Base-by-base conservation (phyloP, 2,329 filamentous ascomycete genomes). In the Seiridium cupressi region DNA sequence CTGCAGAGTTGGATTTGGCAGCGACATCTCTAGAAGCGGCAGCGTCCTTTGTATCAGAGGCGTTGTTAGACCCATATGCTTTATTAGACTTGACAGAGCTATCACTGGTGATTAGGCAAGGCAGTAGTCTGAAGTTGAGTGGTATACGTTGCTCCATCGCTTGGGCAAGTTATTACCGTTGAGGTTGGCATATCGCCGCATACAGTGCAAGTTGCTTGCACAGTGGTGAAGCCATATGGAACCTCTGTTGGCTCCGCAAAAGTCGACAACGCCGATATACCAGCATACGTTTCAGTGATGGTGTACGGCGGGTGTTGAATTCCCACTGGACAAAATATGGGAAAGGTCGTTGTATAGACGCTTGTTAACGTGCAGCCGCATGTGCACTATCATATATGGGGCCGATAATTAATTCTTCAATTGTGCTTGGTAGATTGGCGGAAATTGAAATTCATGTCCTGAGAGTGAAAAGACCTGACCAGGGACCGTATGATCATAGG, bases 151-250 rank as follows among this genome's bases (percentile, higher is more conserved):
- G 51, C 10, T 32, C 51, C 51, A 26, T 36, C 51, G 51, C 35
- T 54, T 3, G 51, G 51, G 6, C 51, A 54, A n/a, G 51, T 54
- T 34, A 54, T 54, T n/a, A 42, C 35, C 4, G 51, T 54, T 5
- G 51, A 40, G 35, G 42, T 44, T 5, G 51, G 51, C 38, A 40
- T 13, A 13, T 54, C 51, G 51, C 51, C 51, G 51, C 51, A 54
- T 1, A 44, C 36, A 31, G 32, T n/a, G n/a, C 51, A 54, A 40
- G 18, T 31, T 11, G 51, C 35, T 1, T 54, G 13, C 7, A 31
- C 42, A n/a, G 51, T 54, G 5, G 51, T 54, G 51, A 54, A 54
- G n/a, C 51, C 51, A 44, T 54, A 54, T 4, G 51, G 51, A 5
- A n/a, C 26, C 4, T 34, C 26, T 5, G 51, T 54, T 1, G 51